Evolutionary conservation across 148 eudicot species (phyloP).

Genomic region (Linanthus parryae): DNA sequence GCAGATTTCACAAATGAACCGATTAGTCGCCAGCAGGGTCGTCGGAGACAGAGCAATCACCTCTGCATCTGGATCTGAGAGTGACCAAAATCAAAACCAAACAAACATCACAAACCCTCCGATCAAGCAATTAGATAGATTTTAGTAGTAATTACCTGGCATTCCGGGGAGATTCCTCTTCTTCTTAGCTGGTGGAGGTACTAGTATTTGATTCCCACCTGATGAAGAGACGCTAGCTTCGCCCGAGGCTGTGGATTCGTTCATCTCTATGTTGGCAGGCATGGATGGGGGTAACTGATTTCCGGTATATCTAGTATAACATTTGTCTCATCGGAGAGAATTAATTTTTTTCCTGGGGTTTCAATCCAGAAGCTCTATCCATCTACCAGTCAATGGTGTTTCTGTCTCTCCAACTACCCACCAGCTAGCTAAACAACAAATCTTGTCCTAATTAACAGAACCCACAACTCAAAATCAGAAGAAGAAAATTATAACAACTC

Average conservation of each 20-base stretch:
- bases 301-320: slow-evolving; percentile 14
- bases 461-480: background rate
- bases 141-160: slow-evolving; percentile 50
- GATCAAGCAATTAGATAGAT: background rate
- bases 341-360: slow-evolving; percentile 11
- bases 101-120: background rate
- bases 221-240: slow-evolving; percentile 66
- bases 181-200: slow-evolving; percentile 45
- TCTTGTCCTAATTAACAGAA: slow-evolving; percentile 6
- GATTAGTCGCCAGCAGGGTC: slow-evolving; percentile 69
- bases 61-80: slow-evolving; percentile 79
- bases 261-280: slow-evolving; percentile 51
- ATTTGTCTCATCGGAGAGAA: no score
- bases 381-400: slow-evolving; percentile 81
- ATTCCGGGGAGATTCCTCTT: slow-evolving; percentile 89
- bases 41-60: slow-evolving; percentile 83
- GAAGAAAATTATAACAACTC: no score
- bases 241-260: slow-evolving; percentile 51
- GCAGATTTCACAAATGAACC: slow-evolving; percentile 81
- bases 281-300: slow-evolving; percentile 11
- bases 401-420: no score
- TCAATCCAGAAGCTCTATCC: slow-evolving; percentile 13
- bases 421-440: no score
- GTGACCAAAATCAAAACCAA: background rate
- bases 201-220: slow-evolving; percentile 42